phyloP scores from a whole-genome alignment of 805 yeast species.

The Candida mattraensis region DNA sequence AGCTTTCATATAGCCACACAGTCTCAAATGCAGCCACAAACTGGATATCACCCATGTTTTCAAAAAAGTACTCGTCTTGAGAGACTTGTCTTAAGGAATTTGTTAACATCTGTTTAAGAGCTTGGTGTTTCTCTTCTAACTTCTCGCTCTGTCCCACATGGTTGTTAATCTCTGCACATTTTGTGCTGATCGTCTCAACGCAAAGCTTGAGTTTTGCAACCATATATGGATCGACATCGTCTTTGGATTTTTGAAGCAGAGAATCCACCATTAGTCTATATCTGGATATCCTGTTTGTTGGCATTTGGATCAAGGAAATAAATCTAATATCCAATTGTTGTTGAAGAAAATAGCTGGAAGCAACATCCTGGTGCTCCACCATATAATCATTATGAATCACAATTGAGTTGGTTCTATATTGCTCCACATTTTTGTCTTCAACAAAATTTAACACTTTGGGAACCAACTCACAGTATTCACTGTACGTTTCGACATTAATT shows the following conservation, averaged over 20 bases:
- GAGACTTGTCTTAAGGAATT: constrained; percentile 11
- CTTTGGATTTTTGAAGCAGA: constrained; percentile 32
- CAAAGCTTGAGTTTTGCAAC: constrained; percentile 30
- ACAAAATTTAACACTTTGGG: constrained; percentile 25
- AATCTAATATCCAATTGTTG: constrained; percentile 51
- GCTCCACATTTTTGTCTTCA: constrained; percentile 24
- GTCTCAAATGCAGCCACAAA: constrained; percentile 43
- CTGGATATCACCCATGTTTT: constrained; percentile 47
- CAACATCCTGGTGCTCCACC: constrained; percentile 22
- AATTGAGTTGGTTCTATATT: constrained; percentile 23
- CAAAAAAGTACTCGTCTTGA: constrained; percentile 34
- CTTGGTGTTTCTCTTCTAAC: constrained; percentile 13
- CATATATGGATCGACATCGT: constrained; percentile 20
- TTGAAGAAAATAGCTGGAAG: constrained; percentile 37
- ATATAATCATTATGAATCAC: constrained; percentile 28
- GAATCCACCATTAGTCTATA: constrained; percentile 52
- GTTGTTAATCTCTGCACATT: constrained; percentile 26
- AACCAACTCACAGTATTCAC: constrained; percentile 27
- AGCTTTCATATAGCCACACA: constrained; percentile 38
- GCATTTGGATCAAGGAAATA: constrained; percentile 52
- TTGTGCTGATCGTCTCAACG: constrained; percentile 22
- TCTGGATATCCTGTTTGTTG: constrained; percentile 49
- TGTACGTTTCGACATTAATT: constrained; percentile 26
- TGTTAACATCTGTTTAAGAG: constrained; percentile 18
- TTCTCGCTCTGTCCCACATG: constrained; percentile 23